phyloP scores from a whole-genome alignment of 371 early-diverging fungal genomes.

The Mucor circinelloides region DNA sequence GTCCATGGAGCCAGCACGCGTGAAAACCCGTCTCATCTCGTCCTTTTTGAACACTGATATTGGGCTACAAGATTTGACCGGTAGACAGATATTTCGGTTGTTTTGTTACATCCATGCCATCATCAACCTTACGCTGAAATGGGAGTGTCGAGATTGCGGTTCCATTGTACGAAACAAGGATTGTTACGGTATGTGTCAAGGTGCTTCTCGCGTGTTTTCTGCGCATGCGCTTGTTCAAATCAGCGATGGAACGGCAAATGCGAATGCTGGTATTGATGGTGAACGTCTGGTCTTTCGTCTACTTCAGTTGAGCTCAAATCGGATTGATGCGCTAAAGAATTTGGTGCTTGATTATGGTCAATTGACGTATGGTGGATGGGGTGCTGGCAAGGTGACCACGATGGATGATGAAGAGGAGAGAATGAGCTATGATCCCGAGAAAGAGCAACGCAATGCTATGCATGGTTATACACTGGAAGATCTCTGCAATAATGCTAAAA shows the following conservation, averaged over 20 bases:
- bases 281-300: slow-evolving; percentile 30
- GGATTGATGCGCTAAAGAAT: slow-evolving; percentile 19
- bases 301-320: slow-evolving; percentile 14
- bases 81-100: neutral
- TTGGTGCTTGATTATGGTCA: slow-evolving; percentile 15
- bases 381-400: neutral
- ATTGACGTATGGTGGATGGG: slow-evolving; percentile 6
- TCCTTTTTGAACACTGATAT: neutral
- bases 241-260: slow-evolving; percentile 27
- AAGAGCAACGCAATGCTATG: neutral
- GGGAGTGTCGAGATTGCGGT: slow-evolving; percentile 33
- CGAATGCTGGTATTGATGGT: slow-evolving; percentile 29
- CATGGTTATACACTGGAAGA: neutral
- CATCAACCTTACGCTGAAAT: slow-evolving; percentile 9
- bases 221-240: slow-evolving; percentile 24
- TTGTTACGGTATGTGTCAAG: slow-evolving; percentile 29
- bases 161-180: slow-evolving; percentile 10
- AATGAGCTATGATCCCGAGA: neutral
- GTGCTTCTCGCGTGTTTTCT: slow-evolving; percentile 14
- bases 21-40: neutral
- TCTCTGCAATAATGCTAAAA: slow-evolving; percentile 3
- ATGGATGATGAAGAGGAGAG: neutral
- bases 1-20: neutral
- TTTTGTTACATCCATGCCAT: neutral
- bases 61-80: neutral